Percentiles rank a stretch among this genome's conserved stretches.
Conservation (phyloP, 768 basidiomycete species). For the Lentinula detonsa region DNA sequence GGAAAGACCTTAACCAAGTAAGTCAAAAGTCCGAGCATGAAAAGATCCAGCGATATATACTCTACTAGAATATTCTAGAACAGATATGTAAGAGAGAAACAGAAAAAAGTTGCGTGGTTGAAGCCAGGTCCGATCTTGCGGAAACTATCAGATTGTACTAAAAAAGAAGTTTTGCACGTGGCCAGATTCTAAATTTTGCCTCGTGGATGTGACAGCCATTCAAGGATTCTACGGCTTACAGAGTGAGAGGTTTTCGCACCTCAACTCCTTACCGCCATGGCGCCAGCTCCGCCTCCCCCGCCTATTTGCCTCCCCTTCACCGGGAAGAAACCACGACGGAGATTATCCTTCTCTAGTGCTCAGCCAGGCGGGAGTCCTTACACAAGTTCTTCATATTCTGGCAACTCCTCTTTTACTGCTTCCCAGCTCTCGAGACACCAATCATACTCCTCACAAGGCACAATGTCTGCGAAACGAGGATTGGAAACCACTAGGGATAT, state of each 20-base stretch:
- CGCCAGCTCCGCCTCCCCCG: constrained; percentile 48
- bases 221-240: neutral
- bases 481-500: constrained; percentile 12
- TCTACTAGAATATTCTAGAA: neutral
- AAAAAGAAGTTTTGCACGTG: neutral
- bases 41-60: too few relatives aligned
- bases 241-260: constrained; percentile 2
- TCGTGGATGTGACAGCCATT: neutral
- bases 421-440: constrained; percentile 28
- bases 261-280: constrained; percentile 31
- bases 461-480: constrained; percentile 24
- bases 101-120: neutral
- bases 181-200: neutral
- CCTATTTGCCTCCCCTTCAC: constrained; percentile 56
- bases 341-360: constrained; percentile 41
- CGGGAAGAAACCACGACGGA: constrained; percentile 41
- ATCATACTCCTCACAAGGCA: constrained; percentile 39
- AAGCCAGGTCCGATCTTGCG: neutral
- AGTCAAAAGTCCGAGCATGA: too few relatives aligned
- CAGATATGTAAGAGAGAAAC: neutral
- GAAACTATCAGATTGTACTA: neutral
- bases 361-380: constrained; percentile 13
- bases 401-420: constrained; percentile 13
- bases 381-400: constrained; percentile 18
- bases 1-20: neutral